Evolutionary conservation across 2,329 filamentous ascomycete genomes (phyloP).

Genomic region (Corynespora cassiicola): DNA sequence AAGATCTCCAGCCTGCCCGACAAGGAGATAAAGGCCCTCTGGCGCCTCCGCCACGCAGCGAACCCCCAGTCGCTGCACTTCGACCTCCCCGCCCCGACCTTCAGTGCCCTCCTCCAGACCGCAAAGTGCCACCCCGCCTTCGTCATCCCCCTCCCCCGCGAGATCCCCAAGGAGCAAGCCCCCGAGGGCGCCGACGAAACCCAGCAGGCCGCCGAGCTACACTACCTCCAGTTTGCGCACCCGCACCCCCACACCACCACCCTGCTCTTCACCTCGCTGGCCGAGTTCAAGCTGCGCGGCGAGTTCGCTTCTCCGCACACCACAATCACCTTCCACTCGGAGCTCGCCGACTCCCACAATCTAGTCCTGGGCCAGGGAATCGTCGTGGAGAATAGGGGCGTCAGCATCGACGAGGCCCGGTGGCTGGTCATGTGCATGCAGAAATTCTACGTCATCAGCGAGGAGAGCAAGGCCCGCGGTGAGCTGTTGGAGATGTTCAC

Average conservation of each 20-base stretch:
- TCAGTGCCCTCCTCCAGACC: conserved; percentile 71
- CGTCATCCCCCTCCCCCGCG: conserved; percentile 82
- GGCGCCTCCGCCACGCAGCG: conserved; percentile 84
- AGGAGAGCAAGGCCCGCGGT: conserved; percentile 57
- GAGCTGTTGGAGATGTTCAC: conserved; percentile 82
- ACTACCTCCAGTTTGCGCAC: conserved; percentile 97
- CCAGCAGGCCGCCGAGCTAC: conserved; percentile 80
- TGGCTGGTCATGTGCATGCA: conserved; percentile 94
- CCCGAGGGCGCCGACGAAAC: conserved; percentile 8
- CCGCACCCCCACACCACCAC: conserved; percentile 67
- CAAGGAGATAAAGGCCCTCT: conserved; percentile 85
- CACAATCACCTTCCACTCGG: conserved; percentile 88
- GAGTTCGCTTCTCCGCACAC: conserved; percentile 93
- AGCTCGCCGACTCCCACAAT: conserved; percentile 75
- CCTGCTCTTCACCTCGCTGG: conserved; percentile 90
- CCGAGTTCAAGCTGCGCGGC: conserved; percentile 88
- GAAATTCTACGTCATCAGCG: conserved; percentile 79
- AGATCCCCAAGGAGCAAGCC: conserved; percentile 38
- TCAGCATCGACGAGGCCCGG: conserved; percentile 80
- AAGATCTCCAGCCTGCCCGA: conserved; percentile 76
- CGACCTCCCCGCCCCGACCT: conserved; percentile 76
- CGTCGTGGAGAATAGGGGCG: conserved; percentile 77
- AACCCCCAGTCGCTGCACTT: conserved; percentile 83
- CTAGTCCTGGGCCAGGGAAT: conserved; percentile 86
- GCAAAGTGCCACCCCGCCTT: conserved; percentile 85